Evolutionary conservation across 345 rosid species (phyloP).

Genomic region (Capsella bursapastoris): DNA sequence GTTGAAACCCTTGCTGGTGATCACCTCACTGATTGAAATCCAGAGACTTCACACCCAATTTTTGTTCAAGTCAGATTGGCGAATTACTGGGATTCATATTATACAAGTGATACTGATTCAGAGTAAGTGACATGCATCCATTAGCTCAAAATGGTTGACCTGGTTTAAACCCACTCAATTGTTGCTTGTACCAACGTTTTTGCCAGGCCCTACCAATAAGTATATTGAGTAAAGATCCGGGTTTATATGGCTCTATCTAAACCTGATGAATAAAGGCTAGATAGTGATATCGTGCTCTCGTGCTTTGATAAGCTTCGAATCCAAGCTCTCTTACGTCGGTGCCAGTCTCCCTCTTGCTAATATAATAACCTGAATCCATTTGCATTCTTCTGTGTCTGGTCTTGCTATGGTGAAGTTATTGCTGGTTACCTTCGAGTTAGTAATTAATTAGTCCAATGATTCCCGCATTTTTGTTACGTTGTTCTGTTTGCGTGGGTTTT

Average conservation of each 20-base stretch:
- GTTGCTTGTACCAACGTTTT: neutral
- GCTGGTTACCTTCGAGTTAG: neutral
- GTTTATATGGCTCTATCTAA: neutral
- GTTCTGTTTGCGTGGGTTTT: neutral
- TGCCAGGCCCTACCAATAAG: neutral
- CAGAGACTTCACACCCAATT: conserved; percentile 7
- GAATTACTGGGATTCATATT: neutral
- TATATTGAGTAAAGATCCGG: neutral
- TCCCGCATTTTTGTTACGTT: neutral
- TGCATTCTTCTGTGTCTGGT: neutral
- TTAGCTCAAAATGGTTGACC: conserved; percentile 3
- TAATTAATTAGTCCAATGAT: neutral
- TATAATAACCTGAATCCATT: neutral
- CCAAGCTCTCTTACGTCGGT: neutral
- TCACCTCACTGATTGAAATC: conserved; percentile 6
- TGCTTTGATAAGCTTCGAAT: neutral
- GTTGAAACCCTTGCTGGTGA: conserved; percentile 34
- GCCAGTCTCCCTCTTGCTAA: neutral
- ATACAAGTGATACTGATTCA: neutral
- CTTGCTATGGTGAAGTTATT: neutral
- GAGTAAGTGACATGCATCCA: conserved; percentile 8
- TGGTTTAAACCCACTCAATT: neutral
- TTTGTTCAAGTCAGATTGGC: conserved; percentile 1
- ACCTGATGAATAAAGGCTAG: neutral
- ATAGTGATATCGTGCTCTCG: neutral